Evolutionary conservation across 495 filamentous ascomycete genomes (phyloP).

Genomic region (Xylaria longipes): DNA sequence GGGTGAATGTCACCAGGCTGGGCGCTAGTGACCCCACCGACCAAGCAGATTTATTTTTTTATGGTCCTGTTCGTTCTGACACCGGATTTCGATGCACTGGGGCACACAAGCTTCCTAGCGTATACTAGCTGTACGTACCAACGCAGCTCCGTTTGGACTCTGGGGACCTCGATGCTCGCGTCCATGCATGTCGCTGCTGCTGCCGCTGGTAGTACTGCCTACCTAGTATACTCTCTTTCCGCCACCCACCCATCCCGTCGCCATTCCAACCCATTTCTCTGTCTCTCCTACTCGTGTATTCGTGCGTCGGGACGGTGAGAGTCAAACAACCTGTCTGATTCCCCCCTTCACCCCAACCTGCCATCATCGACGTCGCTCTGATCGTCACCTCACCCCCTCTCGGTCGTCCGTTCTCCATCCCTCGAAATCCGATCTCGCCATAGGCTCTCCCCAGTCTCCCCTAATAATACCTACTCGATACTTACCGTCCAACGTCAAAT

Average conservation of each 20-base stretch:
- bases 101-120: constrained; percentile 28
- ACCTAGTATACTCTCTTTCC: neutral
- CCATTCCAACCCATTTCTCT: constrained; percentile 15
- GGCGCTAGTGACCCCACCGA: constrained; percentile 8
- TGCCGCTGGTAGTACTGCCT: neutral
- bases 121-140: constrained; percentile 5
- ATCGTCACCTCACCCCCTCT: constrained; percentile 30
- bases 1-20: constrained; percentile 6
- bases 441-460: constrained; percentile 1
- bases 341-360: constrained; percentile 29
- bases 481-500: neutral
- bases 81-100: constrained; percentile 21
- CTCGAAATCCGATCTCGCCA: constrained; percentile 1
- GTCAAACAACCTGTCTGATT: constrained; percentile 6
- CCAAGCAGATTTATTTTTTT: constrained; percentile 22
- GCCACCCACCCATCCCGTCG: constrained; percentile 21
- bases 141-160: constrained; percentile 12
- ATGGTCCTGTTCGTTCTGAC: constrained; percentile 23
- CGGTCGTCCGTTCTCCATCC: constrained; percentile 25
- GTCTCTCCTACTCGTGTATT: constrained; percentile 18
- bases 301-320: constrained; percentile 8
- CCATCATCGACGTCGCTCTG: constrained; percentile 36
- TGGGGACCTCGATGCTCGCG: neutral
- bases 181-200: neutral
- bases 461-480: constrained; percentile 21